Base-by-base conservation (phyloP, 208 protist species). In the Trypanosoma scelopori region DNA sequence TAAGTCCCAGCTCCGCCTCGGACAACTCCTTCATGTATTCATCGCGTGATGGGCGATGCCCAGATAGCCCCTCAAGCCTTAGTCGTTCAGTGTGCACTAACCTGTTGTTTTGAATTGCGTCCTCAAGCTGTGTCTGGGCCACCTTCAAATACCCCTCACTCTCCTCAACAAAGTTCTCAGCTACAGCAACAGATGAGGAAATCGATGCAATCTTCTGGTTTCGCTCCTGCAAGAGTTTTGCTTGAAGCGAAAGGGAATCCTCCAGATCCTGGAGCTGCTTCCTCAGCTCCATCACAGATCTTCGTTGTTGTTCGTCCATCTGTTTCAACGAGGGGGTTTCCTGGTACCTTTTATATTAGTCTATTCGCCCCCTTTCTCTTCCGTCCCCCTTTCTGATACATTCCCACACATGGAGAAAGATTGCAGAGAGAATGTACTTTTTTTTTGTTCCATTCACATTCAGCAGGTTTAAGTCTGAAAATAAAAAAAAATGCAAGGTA, bases 11-110 rank as follows among this genome's bases (percentile, higher is more conserved):
- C 46, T 93, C 84, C 7, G 68, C 65, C 43, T 82, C 78, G 41
- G 79, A 81, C 5, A 93, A 41, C 45, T 86, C 75, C n/a, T 45
- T 63, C 20, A 89, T 49, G 64, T 89, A 91, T 65, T 81, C 82
- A 15, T 86, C 87, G 1, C 79, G 72, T 48, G 55, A 61, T n/a
- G 73, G 58, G 45, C 71, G 28, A 43, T 60, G 49, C 0, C 28
- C 56, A n/a, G 60, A 32, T 20, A 28, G 45, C 48, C 69, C 39
- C 18, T 48, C 28, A 53, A 50, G 32, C 7, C 55, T 57, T 43
- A 37, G 42, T 50, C 67, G 56, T n/a, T 75, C 78, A 23, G 68
- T 72, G 41, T 79, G 76, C 6, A 77, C 69, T 25, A 82, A 67
- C 53, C 76, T 74, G 64, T 84, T 88, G 15, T 57, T 55, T 18